Percentiles rank a stretch among this genome's conserved stretches.
Conservation (phyloP, 2,329 filamentous ascomycete species). For the Apiospora arundinis region DNA sequence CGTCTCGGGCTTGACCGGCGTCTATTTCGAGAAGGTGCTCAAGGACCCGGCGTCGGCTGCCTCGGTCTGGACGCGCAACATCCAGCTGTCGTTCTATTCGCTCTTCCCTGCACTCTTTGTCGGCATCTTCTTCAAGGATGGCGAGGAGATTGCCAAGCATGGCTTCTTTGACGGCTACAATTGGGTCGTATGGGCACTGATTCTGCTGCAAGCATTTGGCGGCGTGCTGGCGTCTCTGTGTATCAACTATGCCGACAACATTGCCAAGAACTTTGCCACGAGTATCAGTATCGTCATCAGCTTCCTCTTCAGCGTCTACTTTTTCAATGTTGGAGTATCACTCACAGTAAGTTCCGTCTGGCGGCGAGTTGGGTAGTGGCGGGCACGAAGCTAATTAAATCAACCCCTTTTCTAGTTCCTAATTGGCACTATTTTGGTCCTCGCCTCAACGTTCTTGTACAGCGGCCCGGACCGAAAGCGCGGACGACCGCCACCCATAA, state of each 20-base stretch:
- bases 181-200: conserved; percentile 85
- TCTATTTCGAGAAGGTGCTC: conserved; percentile 89
- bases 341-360: conserved; percentile 66
- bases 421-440: conserved; percentile 77
- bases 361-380: too few species aligned
- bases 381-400: conserved; percentile 23
- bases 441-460: conserved; percentile 86
- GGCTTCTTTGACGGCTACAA: conserved; percentile 98
- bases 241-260: conserved; percentile 85
- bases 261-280: conserved; percentile 92
- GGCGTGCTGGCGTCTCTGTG: conserved; percentile 84
- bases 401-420: conserved; percentile 67
- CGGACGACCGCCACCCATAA: conserved; percentile 68
- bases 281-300: conserved; percentile 91
- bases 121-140: conserved; percentile 87
- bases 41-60: conserved; percentile 80
- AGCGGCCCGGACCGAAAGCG: conserved; percentile 68
- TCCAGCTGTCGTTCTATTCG: conserved; percentile 94
- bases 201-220: conserved; percentile 81
- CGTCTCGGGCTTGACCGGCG: conserved; percentile 83
- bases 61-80: conserved; percentile 92
- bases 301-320: conserved; percentile 82
- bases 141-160: conserved; percentile 78
- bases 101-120: conserved; percentile 87
- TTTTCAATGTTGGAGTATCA: conserved; percentile 82